Base-by-base conservation (phyloP, 768 basidiomycete genomes). In the Pleurotus giganteus region DNA sequence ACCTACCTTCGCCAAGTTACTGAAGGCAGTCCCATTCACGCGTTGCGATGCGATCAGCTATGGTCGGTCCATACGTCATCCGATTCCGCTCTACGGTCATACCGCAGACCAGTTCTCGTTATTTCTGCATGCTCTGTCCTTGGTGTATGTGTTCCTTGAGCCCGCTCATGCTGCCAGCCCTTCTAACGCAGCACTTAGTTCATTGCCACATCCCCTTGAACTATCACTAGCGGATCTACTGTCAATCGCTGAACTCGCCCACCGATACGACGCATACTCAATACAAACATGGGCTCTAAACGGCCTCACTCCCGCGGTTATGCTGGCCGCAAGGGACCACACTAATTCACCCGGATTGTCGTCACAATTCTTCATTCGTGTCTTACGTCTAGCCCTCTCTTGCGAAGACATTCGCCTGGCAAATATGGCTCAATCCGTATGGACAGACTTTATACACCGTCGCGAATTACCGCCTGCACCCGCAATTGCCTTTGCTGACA, bases 241-340 rank as follows among this genome's bases (percentile, higher is more conserved):
- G 27, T 69, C 69, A 34, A 68, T 79, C 54, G 70, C 73, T 24
- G 69, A 74, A 57, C 66, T 74, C 19, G 66, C 76, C n/a, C 65
- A 68, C 65, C 67, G 66, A 58, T 79, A 76, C 60, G 65, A 68
- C 43, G 70, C 75, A 56, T 55, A 57, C n/a, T 56, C 68, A 17
- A 66, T 73, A 32, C 62, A 63, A 37, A 28, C 58, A 13, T 79
- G 77, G 77, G 71, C 74, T 17, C 53, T 73, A 43, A 59, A 64
- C 7, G 65, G 69, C 8, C 63, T 78, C 19, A 24, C 34, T 6
- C 49, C 49, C 1, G 49, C 49, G 12, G 62, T 62, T 44, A 54
- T 64, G 53, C 62, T 71, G 17, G 59, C 71, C 37, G 55, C 62
- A 12, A 58, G 62, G 13, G 59, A 61, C 26, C 58, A 63, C 46